Conservation (phyloP, 257 asterid species). For the Thymus mandschuricus region DNA sequence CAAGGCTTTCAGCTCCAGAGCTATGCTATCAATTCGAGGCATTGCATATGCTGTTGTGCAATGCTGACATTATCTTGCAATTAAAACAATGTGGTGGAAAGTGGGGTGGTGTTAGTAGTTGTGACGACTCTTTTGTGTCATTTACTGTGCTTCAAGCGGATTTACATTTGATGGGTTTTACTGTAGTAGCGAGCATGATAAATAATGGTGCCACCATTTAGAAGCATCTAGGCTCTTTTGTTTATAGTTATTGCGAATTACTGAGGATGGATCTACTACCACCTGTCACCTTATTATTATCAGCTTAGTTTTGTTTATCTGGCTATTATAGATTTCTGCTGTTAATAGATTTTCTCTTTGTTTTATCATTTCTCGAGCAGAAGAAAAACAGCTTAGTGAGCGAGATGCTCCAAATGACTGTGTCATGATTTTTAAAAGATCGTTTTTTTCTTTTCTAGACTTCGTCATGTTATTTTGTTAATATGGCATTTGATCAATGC, state of each 20-base stretch:
- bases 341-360: background rate
- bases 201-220: background rate
- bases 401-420: constrained; percentile 8
- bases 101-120: background rate
- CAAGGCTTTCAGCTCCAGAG: background rate
- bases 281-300: constrained; percentile 14
- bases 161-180: constrained; percentile 3
- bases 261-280: background rate
- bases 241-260: background rate
- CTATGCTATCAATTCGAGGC: constrained; percentile 3
- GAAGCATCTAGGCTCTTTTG: too few species aligned
- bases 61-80: constrained; percentile 21
- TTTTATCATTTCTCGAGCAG: background rate
- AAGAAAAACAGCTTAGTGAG: background rate
- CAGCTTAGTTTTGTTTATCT: background rate
- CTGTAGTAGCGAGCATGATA: constrained; percentile 21
- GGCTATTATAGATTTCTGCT: constrained; percentile 10
- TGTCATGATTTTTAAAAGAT: background rate
- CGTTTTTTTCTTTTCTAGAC: background rate
- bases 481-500: background rate
- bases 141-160: constrained; percentile 16
- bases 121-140: background rate
- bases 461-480: background rate
- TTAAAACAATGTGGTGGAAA: constrained; percentile 19
- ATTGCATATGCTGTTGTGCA: constrained; percentile 6